phyloP scores from a whole-genome alignment of 192 early-diverging fungal species.

The Gorgonomyces haynaldii region DNA sequence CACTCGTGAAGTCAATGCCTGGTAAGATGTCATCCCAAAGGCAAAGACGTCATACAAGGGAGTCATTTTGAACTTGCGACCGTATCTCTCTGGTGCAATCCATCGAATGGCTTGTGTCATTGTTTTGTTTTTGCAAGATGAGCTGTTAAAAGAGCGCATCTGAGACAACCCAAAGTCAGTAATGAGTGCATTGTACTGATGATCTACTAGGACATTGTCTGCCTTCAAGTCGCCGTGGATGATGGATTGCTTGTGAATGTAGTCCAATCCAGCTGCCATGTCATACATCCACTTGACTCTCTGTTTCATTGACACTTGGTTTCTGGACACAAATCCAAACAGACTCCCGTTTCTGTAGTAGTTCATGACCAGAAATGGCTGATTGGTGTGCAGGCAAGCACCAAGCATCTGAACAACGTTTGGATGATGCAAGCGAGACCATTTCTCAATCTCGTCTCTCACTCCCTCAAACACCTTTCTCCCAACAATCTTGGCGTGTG shows the following conservation, averaged over 20 bases:
- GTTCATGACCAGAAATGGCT: constrained; percentile 30
- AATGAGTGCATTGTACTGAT: background rate
- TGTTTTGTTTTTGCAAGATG: too few relatives aligned
- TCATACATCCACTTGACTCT: constrained; percentile 18
- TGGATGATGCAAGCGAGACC: too few relatives aligned
- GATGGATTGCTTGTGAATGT: background rate
- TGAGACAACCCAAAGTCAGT: constrained; percentile 1
- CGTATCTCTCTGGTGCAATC: constrained; percentile 22
- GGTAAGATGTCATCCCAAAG: constrained; percentile 7
- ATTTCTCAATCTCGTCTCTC: too few relatives aligned
- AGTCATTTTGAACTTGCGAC: too few relatives aligned
- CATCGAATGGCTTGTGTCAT: constrained; percentile 8
- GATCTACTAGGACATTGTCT: constrained; percentile 1
- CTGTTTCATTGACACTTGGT: constrained; percentile 2
- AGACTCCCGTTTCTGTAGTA: constrained; percentile 21
- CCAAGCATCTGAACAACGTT: constrained; percentile 30
- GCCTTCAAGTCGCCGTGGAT: constrained; percentile 6
- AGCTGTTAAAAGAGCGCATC: background rate
- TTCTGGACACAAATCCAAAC: constrained; percentile 16
- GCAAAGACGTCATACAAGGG: constrained; percentile 12
- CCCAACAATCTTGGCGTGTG: too few relatives aligned
- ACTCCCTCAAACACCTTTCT: too few relatives aligned
- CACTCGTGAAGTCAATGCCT: background rate
- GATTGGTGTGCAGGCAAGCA: constrained; percentile 21
- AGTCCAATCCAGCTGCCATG: background rate